Evolutionary conservation across 148 eudicot species (phyloP).

Genomic region (Heliosperma pusillum): DNA sequence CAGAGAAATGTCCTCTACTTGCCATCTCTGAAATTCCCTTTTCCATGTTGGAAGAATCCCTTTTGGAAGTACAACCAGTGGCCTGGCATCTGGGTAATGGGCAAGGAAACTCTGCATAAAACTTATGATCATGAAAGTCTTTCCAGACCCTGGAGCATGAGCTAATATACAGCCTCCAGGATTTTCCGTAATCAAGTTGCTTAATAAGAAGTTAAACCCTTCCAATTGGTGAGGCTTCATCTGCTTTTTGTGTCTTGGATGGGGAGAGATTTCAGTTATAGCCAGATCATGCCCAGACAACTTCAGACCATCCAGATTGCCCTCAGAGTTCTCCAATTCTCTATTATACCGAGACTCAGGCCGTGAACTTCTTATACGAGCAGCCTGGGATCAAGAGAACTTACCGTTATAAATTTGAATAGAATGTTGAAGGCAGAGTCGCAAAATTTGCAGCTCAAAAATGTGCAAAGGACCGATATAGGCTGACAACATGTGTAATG

Average conservation of each 20-base stretch:
- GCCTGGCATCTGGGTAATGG: slow-evolving; percentile 69
- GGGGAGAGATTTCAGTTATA: slow-evolving; percentile 53
- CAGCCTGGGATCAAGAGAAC: slow-evolving; percentile 37
- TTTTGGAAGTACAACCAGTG: slow-evolving; percentile 80
- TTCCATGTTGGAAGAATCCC: slow-evolving; percentile 85
- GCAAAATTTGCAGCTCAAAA: not conserved
- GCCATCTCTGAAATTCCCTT: slow-evolving; percentile 83
- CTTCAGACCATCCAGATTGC: slow-evolving; percentile 35
- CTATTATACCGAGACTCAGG: slow-evolving; percentile 43
- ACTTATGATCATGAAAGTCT: slow-evolving; percentile 92
- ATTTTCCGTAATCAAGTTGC: slow-evolving; percentile 67
- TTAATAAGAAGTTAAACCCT: slow-evolving; percentile 76
- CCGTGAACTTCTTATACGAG: slow-evolving; percentile 51
- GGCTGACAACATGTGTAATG: not conserved
- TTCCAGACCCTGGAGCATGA: slow-evolving; percentile 97
- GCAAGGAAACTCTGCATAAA: slow-evolving; percentile 90
- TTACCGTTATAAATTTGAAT: not conserved
- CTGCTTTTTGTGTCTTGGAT: slow-evolving; percentile 79
- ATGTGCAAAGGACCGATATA: not conserved
- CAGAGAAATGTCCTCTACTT: slow-evolving; percentile 77
- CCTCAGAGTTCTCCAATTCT: slow-evolving; percentile 36
- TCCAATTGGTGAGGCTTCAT: slow-evolving; percentile 94
- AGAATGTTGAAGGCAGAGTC: not conserved
- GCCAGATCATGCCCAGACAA: slow-evolving; percentile 43
- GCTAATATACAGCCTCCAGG: slow-evolving; percentile 97